Evolutionary conservation across 2,329 filamentous ascomycete genomes (phyloP), one percentile per base, ranked within the genome.

Genomic region (Leptographium procerum): DNA sequence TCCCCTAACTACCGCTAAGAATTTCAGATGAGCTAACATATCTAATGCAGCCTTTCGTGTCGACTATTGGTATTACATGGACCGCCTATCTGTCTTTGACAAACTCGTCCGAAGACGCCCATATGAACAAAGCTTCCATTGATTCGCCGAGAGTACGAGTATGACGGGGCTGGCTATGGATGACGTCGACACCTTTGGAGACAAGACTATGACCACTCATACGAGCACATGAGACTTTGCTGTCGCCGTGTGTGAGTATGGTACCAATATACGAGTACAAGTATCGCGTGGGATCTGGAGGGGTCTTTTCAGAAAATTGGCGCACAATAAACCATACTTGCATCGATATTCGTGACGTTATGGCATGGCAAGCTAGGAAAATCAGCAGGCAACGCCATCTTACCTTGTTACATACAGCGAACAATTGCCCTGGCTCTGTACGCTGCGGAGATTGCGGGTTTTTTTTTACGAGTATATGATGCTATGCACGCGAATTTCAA

Each of bases 1-100:
- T 26, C 24, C 22, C 22, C 22, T 26, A 26, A 14, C 2, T n/a
- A 6, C 19, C 16, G 13, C 22, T n/a, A n/a, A n/a, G n/a, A n/a
- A n/a, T 4, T n/a, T 43, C 14, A 9, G 7, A 8, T 22, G 10
- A 22, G 51, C 48, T 57, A 52, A 52, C 10, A 10, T 22, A 33
- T 36, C 51, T 19, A 13, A 22, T 51, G 50, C 66, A 96, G 91
- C 92, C 92, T 1, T 97, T 99, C 69, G 92, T 96, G 10, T 96
- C 92, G 19, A 95, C 89, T 10, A 75, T 99, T 58, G 92, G 92
- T 79, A 97, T 97, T 66, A 91, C 91, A 36, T 97, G 92, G 94
- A 97, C 94, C 13, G 92, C 91, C 24, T 99, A 96, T 72, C 83
- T 99, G 13, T 96, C 91, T 3, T 80, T 99, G 56, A 89, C 87